Conservation (phyloP, 768 basidiomycete genomes). For the Asterophora parasitica region DNA sequence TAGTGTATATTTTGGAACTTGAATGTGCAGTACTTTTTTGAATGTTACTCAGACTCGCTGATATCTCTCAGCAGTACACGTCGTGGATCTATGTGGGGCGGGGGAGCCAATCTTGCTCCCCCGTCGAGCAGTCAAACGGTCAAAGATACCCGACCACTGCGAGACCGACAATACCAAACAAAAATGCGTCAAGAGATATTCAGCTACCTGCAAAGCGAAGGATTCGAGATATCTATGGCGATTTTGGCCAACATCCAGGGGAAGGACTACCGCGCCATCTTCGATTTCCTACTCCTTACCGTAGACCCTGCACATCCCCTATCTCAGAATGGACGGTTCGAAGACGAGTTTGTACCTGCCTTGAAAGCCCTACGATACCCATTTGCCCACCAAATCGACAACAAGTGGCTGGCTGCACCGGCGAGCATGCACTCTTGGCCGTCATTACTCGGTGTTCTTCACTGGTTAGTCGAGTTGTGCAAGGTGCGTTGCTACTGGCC, state of each 20-base stretch:
- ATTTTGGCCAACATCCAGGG: constrained; percentile 75
- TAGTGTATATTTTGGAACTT: constrained; percentile 3
- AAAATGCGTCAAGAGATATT: constrained; percentile 77
- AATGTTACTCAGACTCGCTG: not conserved
- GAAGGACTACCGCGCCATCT: constrained; percentile 83
- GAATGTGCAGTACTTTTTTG: constrained; percentile 3
- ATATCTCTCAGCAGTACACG: constrained; percentile 52
- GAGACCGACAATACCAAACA: constrained; percentile 67
- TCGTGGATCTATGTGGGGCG: constrained; percentile 71
- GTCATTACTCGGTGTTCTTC: constrained; percentile 75
- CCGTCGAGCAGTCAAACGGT: constrained; percentile 49
- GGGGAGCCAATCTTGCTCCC: constrained; percentile 42
- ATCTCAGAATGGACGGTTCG: constrained; percentile 46
- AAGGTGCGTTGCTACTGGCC: constrained; percentile 49
- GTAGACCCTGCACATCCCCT: constrained; percentile 69
- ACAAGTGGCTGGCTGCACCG: constrained; percentile 83
- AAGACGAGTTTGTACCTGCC: constrained; percentile 79
- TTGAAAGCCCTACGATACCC: constrained; percentile 82
- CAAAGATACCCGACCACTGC: constrained; percentile 76
- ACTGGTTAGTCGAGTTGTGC: constrained; percentile 88
- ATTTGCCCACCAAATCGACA: constrained; percentile 69
- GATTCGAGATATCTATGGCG: constrained; percentile 63
- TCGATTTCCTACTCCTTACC: constrained; percentile 66
- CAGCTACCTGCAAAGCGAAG: constrained; percentile 60
- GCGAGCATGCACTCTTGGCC: constrained; percentile 95